phyloP scores from a whole-genome alignment of 306 rosid species.

The Castanopsis chinensis region DNA sequence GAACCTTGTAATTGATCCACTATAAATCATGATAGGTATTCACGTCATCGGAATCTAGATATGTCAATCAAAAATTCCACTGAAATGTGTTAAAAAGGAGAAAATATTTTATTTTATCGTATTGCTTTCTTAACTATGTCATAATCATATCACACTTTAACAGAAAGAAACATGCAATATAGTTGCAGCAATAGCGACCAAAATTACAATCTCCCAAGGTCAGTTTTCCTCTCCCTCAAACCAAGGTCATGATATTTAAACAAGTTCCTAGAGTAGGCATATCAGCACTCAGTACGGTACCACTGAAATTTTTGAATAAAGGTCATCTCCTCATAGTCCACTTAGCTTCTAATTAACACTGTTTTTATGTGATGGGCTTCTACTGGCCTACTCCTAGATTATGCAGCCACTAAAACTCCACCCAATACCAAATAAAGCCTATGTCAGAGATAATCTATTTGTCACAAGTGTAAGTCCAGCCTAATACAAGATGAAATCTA shows the following conservation, averaged over 20 bases:
- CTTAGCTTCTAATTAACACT: not conserved
- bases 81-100: not conserved
- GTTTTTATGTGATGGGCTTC: not conserved
- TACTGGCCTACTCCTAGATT: not conserved
- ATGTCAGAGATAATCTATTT: not conserved
- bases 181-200: not conserved
- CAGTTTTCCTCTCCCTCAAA: not conserved
- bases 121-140: not conserved
- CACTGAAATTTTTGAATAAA: not conserved
- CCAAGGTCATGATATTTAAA: not conserved
- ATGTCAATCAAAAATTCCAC: not conserved
- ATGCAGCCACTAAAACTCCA: not conserved
- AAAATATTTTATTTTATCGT: not conserved
- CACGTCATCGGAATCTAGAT: not conserved
- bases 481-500: not conserved
- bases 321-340: not conserved
- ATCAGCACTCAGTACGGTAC: not conserved
- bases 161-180: not conserved
- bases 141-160: not conserved
- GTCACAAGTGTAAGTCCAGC: not conserved
- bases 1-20: not conserved
- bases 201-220: not conserved
- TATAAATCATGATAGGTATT: not conserved
- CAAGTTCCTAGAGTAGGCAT: not conserved
- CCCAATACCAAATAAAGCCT: not conserved